Percentiles rank a stretch among this genome's conserved stretches.
These are phyloP conservation scores for Neofusicoccum parvum DNA, from an alignment of 2,329 filamentous ascomycete species.

Conservation along the genomic window DNA sequence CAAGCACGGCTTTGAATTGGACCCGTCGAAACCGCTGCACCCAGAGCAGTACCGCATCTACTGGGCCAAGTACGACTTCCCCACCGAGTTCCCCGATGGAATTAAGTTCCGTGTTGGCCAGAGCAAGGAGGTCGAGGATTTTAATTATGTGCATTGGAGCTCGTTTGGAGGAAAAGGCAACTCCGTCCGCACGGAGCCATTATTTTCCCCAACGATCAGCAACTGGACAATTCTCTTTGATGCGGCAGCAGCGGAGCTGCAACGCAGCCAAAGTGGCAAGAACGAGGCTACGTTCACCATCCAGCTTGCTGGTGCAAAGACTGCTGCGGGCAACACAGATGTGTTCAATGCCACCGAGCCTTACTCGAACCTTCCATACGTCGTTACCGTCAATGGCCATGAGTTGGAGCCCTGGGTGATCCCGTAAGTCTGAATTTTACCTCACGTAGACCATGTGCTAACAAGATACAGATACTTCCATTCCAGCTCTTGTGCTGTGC, in stretches of 20 bases:
- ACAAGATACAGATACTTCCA: slow-evolving; percentile 51
- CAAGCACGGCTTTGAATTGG: slow-evolving; percentile 57
- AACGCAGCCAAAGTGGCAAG: slow-evolving; percentile 23
- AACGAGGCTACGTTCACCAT: slow-evolving; percentile 61
- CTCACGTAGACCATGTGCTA: not conserved
- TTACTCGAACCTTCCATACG: slow-evolving; percentile 57
- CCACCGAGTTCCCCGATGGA: slow-evolving; percentile 60
- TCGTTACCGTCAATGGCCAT: slow-evolving; percentile 51
- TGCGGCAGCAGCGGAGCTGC: slow-evolving; percentile 45
- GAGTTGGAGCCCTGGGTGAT: slow-evolving; percentile 58
- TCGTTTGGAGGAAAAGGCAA: slow-evolving; percentile 62
- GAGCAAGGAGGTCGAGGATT: slow-evolving; percentile 51
- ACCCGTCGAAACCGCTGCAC: slow-evolving; percentile 52
- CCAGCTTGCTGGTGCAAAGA: slow-evolving; percentile 65
- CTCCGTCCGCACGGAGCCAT: slow-evolving; percentile 44
- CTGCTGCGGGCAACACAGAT: slow-evolving; percentile 64
- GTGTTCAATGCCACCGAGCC: slow-evolving; percentile 57
- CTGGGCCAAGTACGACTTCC: slow-evolving; percentile 63
- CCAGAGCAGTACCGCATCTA: slow-evolving; percentile 64
- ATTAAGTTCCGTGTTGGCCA: slow-evolving; percentile 60
- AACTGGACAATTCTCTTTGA: slow-evolving; percentile 64
- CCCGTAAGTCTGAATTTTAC: slow-evolving; percentile 44
- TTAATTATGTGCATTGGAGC: slow-evolving; percentile 69
- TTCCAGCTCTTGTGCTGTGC: slow-evolving; percentile 61
- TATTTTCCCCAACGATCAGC: slow-evolving; percentile 53